Base-by-base conservation (phyloP, 345 rosid species). In the Brassica carinata region DNA sequence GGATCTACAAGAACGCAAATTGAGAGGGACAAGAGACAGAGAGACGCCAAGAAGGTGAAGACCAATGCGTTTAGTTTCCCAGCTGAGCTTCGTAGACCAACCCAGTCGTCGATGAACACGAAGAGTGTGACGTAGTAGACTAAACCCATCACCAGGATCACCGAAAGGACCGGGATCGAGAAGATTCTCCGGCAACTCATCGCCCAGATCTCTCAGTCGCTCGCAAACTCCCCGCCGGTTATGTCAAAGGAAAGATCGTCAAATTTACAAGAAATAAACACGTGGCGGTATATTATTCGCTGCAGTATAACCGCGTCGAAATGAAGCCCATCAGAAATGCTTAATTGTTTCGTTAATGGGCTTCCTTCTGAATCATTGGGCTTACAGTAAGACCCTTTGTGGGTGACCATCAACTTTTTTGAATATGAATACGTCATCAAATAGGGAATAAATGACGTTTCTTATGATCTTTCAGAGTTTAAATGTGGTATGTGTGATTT, bases 41-140 rank as follows among this genome's bases (percentile, higher is more conserved):
- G 80, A 83, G 72, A 87, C 51, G 85, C 84, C 75, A 87, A 73
- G 40, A 72, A 75, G 78, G 80, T 84, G 85, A 88, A 86, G 84
- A 88, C 67, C 19, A 78, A 53, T 33, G 90, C 81, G 81, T 89
- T 88, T 51, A 78, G 74, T 45, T 77, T 80, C 72, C 93, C 91
- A 76, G 85, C 69, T 72, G 90, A 87, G 84, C 87, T 86, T 77
- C 55, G 84, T 83, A 92, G 83, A 19, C 93, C 90, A 58, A 84
- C 72, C 91, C 91, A 87, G 64, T 85, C 85, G 17, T 82, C 85
- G 27, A 87, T 87, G 71, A 89, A 86, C 31, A 90, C 82, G 79
- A 87, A 88, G 74, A 89, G 64, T 1, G 93, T 87, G 55, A 79
- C 15, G 76, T 82, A 90, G 69, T 92, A 88, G 17, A 92, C 85